A percentile compares a stretch with the other conserved stretches of the same genome.
Evolutionary conservation across 176 grass and related monocot genomes (phyloP).

Genomic region (Carex littledalei): DNA sequence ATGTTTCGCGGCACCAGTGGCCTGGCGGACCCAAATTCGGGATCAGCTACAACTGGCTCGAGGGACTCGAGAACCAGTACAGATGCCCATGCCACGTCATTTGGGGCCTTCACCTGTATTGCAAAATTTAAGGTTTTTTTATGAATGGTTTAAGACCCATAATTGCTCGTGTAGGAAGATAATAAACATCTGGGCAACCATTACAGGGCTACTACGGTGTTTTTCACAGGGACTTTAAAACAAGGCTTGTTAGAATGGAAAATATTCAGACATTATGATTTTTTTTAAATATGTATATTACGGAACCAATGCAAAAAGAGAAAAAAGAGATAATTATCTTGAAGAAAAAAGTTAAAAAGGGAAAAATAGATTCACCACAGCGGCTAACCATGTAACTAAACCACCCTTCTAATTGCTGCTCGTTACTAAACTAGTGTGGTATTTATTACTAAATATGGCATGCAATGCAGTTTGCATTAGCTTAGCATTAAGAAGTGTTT

Average conservation of each 20-base stretch:
- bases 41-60: conserved; percentile 54
- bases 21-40: conserved; percentile 38
- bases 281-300: neutral
- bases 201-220: neutral
- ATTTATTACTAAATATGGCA: neutral
- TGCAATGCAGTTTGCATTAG: neutral
- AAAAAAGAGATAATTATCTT: neutral
- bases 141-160: neutral
- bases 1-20: conserved; percentile 43
- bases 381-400: neutral
- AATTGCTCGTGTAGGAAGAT: neutral
- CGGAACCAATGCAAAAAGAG: neutral
- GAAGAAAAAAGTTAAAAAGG: neutral
- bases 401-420: neutral
- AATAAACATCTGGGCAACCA: neutral
- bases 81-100: conserved; percentile 79
- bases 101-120: conserved; percentile 33
- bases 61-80: conserved; percentile 79
- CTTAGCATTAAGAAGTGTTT: neutral
- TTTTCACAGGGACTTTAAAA: neutral
- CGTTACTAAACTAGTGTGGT: neutral
- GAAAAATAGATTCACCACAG: neutral
- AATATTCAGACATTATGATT: neutral
- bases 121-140: conserved; percentile 1
- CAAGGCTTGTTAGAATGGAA: neutral